These are phyloP conservation scores for Citrus maxima DNA, from an alignment of 345 rosid genomes.

Conservation along the genomic window DNA sequence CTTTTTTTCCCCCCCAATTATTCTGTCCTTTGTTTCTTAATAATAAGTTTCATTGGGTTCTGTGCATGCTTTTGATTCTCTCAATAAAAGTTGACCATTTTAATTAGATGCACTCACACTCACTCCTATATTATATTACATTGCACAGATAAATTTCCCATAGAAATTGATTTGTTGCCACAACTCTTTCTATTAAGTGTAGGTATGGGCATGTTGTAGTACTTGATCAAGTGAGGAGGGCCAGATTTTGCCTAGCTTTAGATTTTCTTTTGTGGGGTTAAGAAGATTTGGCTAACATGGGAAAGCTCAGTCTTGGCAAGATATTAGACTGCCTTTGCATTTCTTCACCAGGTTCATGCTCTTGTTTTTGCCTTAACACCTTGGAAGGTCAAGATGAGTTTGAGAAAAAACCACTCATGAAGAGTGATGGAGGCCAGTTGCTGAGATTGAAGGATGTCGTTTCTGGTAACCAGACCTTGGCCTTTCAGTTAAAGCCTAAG, in stretches of 20 bases:
- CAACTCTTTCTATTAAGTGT: neutral
- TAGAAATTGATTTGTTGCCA: constrained; percentile 1
- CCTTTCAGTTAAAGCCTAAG: constrained; percentile 88
- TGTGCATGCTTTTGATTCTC: constrained; percentile 12
- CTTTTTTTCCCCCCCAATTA: too few relatives aligned
- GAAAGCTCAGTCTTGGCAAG: constrained; percentile 51
- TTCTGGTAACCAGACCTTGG: constrained; percentile 60
- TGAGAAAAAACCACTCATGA: constrained; percentile 45
- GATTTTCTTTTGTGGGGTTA: neutral
- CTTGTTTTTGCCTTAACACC: constrained; percentile 64
- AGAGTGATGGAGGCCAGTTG: constrained; percentile 29
- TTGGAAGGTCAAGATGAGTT: constrained; percentile 42
- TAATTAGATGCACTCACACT: neutral
- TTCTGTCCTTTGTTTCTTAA: neutral
- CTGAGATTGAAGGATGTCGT: constrained; percentile 67
- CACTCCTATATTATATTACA: constrained; percentile 3
- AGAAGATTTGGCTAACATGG: constrained; percentile 33
- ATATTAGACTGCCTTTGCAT: constrained; percentile 46
- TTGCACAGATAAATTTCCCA: neutral
- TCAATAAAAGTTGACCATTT: constrained; percentile 26
- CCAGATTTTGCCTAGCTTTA: neutral
- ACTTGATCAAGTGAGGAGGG: neutral
- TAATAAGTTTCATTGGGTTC: neutral
- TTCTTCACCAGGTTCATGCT: constrained; percentile 39
- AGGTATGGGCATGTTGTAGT: constrained; percentile 11